Percentiles rank a stretch among this genome's conserved stretches.
These are phyloP conservation scores for Globisporangium echinulatum DNA, from an alignment of 352 stramenopile genomes.

Conservation along the genomic window DNA sequence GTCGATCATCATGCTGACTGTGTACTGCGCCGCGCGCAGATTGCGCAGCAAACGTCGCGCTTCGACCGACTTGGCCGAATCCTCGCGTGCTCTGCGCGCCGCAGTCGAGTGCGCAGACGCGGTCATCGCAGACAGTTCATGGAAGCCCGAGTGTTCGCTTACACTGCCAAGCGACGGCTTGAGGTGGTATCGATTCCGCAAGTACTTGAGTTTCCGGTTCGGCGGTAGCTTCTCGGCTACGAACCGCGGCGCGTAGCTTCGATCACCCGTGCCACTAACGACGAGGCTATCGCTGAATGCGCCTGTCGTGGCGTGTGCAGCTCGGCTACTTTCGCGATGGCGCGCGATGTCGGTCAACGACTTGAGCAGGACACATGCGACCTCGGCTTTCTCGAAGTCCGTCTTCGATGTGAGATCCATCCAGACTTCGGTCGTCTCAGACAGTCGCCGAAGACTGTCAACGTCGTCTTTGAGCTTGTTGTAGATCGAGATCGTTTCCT, in stretches of 20 bases:
- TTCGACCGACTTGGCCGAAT: constrained; percentile 28
- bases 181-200: constrained; percentile 25
- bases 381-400: constrained; percentile 55
- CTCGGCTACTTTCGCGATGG: constrained; percentile 3
- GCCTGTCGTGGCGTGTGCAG: not conserved
- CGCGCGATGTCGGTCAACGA: constrained; percentile 33
- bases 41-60: constrained; percentile 53
- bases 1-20: constrained; percentile 60
- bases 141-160: constrained; percentile 38
- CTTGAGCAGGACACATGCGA: constrained; percentile 35
- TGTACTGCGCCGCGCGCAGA: constrained; percentile 44
- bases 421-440: constrained; percentile 76
- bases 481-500: constrained; percentile 63
- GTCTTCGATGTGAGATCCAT: constrained; percentile 74
- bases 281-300: not conserved
- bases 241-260: constrained; percentile 17
- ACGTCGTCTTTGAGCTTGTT: constrained; percentile 64
- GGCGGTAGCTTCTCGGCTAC: constrained; percentile 35
- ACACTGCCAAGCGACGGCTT: constrained; percentile 35
- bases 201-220: constrained; percentile 39
- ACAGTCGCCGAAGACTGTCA: constrained; percentile 46
- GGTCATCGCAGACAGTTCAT: constrained; percentile 18
- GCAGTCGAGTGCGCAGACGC: not conserved
- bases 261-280: constrained; percentile 1
- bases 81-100: not conserved